Evolutionary conservation across 176 grass and related monocot species (phyloP), one percentile per base, ranked within the genome.

Genomic region (Alopecurus myosuroides): DNA sequence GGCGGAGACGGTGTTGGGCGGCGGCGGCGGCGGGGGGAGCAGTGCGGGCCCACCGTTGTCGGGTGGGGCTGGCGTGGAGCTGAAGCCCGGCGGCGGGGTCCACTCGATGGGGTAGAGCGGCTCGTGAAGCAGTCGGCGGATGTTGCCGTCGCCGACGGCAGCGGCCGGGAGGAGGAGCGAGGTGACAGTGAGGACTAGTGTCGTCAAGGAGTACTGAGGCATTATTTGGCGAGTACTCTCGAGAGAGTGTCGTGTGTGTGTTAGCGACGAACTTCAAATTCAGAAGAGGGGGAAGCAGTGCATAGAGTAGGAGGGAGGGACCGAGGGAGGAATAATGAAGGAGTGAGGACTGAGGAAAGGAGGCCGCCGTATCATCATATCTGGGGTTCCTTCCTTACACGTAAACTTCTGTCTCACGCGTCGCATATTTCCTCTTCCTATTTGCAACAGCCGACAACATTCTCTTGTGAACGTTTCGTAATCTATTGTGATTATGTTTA

Each of bases 61-160:
- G 10, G 85, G 69, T 0, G 77, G 86, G 0, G 62, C 78, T 1
- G 85, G 92, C 18, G 73, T 94, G 65, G 81, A 81, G 87, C 71
- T 1, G 81, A 77, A 35, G 81, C 78, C 89, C 22, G 94, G 92
- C 1, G 95, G 92, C 3, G 95, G 95, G 0, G 92, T 97, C 92
- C 88, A 97, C 46, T 97, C 81, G 11, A 94, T 93, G 22, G 95
- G 95, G 65, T 89, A 94, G 52, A 97, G 85, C 37, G 95, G 95
- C 81, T 97, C 88, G 76, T 97, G 95, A 26, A 97, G 90, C 30
- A 84, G 55, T 11, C 95, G 81, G n/a, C 89, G 86, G 72, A 28
- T 48, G 18, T 66, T 25, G 22, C 45, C 52, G 40, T 0, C 37
- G 70, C 20, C 70, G 23, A n/a, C 26, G 2, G 51, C 51, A 0